Percentiles rank a stretch among this genome's conserved stretches.
Conservation (phyloP, 140 eudicot species). For the Cichorium intybus region DNA sequence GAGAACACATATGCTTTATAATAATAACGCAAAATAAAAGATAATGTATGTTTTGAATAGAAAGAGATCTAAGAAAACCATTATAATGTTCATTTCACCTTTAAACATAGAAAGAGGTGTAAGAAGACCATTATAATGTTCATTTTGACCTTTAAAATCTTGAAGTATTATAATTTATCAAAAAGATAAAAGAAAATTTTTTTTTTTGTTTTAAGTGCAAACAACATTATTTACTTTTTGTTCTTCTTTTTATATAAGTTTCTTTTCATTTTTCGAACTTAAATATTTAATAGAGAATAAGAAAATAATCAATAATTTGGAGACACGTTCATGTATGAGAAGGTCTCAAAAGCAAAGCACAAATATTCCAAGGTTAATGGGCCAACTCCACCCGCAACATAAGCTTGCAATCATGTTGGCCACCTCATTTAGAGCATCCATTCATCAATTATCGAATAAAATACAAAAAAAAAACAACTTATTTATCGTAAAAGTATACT, state of each 20-base stretch:
- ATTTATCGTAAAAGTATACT: not conserved
- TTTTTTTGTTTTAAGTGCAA: not conserved
- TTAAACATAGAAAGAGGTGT: not conserved
- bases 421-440: slow-evolving; percentile 21
- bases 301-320: not conserved
- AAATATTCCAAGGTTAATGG: slow-evolving; percentile 8
- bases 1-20: no score
- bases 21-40: not conserved
- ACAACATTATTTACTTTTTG: not conserved
- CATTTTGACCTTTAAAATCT: not conserved
- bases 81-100: not conserved
- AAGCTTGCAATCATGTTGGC: slow-evolving; percentile 12
- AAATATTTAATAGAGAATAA: not conserved
- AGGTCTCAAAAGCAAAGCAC: slow-evolving; percentile 7
- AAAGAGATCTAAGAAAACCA: not conserved
- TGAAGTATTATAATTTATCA: not conserved
- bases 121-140: not conserved
- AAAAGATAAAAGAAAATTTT: not conserved
- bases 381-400: slow-evolving; percentile 16
- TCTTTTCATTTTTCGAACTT: not conserved
- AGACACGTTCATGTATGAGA: not conserved
- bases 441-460: not conserved
- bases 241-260: not conserved
- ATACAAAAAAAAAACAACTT: not conserved
- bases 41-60: not conserved